These are phyloP conservation scores for Penium margaritaceum DNA, from an alignment of 139 green algal genomes.

Conservation along the genomic window DNA sequence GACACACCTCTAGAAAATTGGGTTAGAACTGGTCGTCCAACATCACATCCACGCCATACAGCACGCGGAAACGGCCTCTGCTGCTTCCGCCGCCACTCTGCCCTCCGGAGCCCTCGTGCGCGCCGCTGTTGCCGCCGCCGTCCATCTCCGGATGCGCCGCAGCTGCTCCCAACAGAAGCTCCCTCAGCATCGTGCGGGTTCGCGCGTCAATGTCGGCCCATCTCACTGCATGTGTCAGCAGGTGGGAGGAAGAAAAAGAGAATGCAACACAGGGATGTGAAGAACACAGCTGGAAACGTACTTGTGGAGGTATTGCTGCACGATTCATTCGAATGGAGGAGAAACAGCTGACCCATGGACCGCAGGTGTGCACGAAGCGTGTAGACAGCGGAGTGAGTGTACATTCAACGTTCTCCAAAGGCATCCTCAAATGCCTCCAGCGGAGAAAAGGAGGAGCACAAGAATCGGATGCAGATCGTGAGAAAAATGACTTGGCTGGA, in stretches of 20 bases:
- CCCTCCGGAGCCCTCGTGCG: too few species aligned
- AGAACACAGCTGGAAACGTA: too few species aligned
- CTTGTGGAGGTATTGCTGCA: neutral
- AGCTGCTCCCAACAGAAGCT: neutral
- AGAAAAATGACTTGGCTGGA: too few species aligned
- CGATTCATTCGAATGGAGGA: neutral
- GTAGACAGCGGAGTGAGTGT: neutral
- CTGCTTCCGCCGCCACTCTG: too few species aligned
- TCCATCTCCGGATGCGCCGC: slow-evolving; percentile 1
- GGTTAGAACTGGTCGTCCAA: slow-evolving; percentile 34
- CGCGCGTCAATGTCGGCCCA: neutral
- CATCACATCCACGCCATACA: slow-evolving; percentile 45
- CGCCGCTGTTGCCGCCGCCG: neutral
- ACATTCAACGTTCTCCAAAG: too few species aligned
- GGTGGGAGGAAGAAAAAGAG: neutral
- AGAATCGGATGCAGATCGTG: too few species aligned
- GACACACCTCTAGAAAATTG: slow-evolving; percentile 43
- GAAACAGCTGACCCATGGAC: neutral
- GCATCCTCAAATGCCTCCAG: too few species aligned
- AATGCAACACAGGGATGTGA: neutral
- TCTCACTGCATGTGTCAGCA: neutral
- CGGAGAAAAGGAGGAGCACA: too few species aligned
- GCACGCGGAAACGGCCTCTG: too few species aligned
- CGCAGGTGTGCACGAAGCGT: neutral
- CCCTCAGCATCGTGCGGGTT: neutral